Conservation (phyloP, 2,329 filamentous ascomycete species). For the Xylariales sp. region DNA sequence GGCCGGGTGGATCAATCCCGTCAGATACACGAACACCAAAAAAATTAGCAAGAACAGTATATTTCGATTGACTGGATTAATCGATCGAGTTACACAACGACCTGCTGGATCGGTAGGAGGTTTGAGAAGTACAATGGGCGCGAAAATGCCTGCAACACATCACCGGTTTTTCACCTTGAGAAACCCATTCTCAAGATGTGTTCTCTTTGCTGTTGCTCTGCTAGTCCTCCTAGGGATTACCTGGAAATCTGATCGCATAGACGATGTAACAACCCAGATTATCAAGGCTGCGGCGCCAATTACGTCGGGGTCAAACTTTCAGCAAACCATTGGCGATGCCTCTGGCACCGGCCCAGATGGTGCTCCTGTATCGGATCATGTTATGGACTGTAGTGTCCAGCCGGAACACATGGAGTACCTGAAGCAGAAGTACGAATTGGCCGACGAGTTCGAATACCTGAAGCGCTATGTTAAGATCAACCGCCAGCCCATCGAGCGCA, state of each 20-base stretch:
- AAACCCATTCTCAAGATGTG: conserved; percentile 40
- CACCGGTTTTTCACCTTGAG: conserved; percentile 43
- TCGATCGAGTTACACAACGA: no score
- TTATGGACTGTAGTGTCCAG: conserved; percentile 48
- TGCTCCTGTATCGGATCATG: conserved; percentile 25
- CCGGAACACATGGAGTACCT: conserved; percentile 39
- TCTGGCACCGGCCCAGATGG: conserved; percentile 22
- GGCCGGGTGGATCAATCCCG: no score
- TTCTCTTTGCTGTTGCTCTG: conserved; percentile 38
- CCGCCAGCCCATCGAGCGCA: conserved; percentile 43
- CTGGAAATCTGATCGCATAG: conserved; percentile 35
- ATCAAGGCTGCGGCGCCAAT: conserved; percentile 32
- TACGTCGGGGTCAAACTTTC: conserved; percentile 23
- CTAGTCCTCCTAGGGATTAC: conserved; percentile 36
- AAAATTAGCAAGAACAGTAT: no score
- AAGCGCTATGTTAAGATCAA: conserved; percentile 51
- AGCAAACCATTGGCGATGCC: conserved; percentile 24
- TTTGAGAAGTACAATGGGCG: conserved; percentile 30
- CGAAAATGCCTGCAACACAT: conserved; percentile 31
- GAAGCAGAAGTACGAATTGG: conserved; percentile 41
- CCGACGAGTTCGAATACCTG: conserved; percentile 49
- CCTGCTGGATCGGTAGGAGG: no score
- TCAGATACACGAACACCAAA: no score
- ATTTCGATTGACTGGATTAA: no score
- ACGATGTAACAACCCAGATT: conserved; percentile 34